Conservation (phyloP, 2,329 filamentous ascomycete genomes). For the Diaporthe sp. region DNA sequence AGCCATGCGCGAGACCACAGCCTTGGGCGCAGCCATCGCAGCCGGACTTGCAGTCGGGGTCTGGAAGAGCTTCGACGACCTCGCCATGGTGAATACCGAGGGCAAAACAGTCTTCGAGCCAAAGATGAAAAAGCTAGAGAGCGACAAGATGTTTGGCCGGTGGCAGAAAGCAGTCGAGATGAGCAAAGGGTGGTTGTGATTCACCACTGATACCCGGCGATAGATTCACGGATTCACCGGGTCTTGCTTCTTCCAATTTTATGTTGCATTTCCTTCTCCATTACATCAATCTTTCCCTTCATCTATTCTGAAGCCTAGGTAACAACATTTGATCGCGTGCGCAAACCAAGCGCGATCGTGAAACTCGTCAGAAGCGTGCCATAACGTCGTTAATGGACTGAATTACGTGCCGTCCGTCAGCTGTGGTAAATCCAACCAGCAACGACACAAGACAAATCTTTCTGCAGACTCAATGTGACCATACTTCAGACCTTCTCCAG, state of each 20-base stretch:
- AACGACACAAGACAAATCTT: neutral
- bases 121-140: constrained; percentile 63
- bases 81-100: constrained; percentile 79
- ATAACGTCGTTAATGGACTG: too few species aligned
- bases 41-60: constrained; percentile 85
- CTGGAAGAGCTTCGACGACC: constrained; percentile 82
- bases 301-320: neutral
- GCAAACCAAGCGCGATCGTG: neutral
- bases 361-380: too few species aligned
- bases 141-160: constrained; percentile 62
- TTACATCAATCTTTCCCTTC: neutral
- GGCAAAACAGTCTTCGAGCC: constrained; percentile 80
- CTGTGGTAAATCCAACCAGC: neutral
- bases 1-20: constrained; percentile 91
- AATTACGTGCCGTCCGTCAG: neutral
- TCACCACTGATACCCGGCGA: neutral
- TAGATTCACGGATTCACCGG: neutral
- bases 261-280: neutral
- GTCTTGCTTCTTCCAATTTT: neutral
- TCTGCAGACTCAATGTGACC: neutral
- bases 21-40: constrained; percentile 88
- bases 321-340: neutral
- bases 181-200: constrained; percentile 66
- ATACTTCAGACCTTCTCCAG: neutral
- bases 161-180: constrained; percentile 73